Evolutionary conservation across 805 yeast species (phyloP), one percentile per base, ranked within the genome.

Genomic region (Teunomyces kruisii): DNA sequence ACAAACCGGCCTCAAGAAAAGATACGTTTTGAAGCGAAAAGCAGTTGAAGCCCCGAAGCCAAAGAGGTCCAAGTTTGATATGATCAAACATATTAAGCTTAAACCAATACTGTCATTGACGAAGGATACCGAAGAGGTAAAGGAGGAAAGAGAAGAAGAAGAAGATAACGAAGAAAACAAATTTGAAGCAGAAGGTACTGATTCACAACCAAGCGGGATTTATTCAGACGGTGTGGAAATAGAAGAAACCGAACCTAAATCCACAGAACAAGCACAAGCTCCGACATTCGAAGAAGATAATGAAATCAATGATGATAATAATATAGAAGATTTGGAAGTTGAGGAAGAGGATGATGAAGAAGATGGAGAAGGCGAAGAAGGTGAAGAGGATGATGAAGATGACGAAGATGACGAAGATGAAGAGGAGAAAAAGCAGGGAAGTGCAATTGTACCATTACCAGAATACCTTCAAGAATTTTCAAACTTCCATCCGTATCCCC

Each of bases 401-500:
- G 12, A 15, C 13, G 22, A 27, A 15, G 28, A 43, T 13, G 33
- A 28, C 22, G 22, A 38, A 19, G 12, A 29, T 17, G 27, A 39
- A 26, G 26, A 26, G 19, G 29, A 37, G 7, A 12, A 15, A 8
- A 12, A 13, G 24, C 3, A 8, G 15, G n/a, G 12, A 19, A n/a
- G 26, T 29, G 22, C 22, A 19, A 4, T 19, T 19, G 22, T 6
- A 4, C 22, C 22, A 19, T 26, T 26, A 26, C 12, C n/a, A n/a
- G 44, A 33, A 22, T 32, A 13, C 24, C 40, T n/a, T 13, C 19
- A 12, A 3, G 32, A 14, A 9, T 10, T 14, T 12, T 1, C 36
- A 15, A 10, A 13, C 5, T 32, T 22, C 29, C 29, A 31, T 31
- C 36, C 31, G 8, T 7, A 45, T 44, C 14, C 64, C 59, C 50